phyloP scores from a whole-genome alignment of 805 yeast species.

The Hanseniaspora nectarophila region DNA sequence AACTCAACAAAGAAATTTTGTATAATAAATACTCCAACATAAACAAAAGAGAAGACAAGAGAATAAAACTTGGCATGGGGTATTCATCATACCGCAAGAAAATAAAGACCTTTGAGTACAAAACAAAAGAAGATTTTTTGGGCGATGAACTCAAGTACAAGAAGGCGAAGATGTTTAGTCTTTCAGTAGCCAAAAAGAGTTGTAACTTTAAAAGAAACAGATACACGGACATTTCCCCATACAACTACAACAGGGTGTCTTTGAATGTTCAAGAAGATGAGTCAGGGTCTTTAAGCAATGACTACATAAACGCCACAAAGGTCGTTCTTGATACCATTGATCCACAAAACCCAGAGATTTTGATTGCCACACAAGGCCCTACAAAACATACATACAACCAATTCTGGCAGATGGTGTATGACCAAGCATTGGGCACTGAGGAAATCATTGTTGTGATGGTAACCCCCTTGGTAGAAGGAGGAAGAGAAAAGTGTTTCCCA shows the following conservation, averaged over 20 bases:
- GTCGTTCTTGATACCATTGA: slow-evolving; percentile 28
- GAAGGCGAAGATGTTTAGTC: neutral
- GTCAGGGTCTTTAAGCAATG: slow-evolving; percentile 23
- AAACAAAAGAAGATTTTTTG: neutral
- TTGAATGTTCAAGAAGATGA: slow-evolving; percentile 25
- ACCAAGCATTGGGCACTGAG: slow-evolving; percentile 42
- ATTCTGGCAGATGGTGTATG: slow-evolving; percentile 78
- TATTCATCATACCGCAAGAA: neutral
- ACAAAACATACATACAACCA: slow-evolving; percentile 58
- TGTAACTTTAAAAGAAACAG: slow-evolving; percentile 38
- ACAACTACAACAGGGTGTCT: slow-evolving; percentile 45
- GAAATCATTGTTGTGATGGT: slow-evolving; percentile 53
- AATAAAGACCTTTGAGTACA: neutral
- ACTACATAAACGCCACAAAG: slow-evolving; percentile 81
- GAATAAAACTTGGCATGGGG: slow-evolving; percentile 2
- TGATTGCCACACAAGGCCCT: slow-evolving; percentile 75
- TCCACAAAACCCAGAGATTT: slow-evolving; percentile 28
- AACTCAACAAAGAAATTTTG: neutral
- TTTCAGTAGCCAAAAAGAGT: slow-evolving; percentile 6
- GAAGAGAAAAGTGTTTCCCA: slow-evolving; percentile 61
- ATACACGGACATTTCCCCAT: slow-evolving; percentile 54
- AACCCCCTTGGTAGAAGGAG: slow-evolving; percentile 60
- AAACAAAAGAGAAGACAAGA: slow-evolving; percentile 6
- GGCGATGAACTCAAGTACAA: neutral
- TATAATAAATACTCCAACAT: slow-evolving; percentile 6